phyloP scores from a whole-genome alignment of 2,329 filamentous ascomycete genomes.

The Cadophora sp. region DNA sequence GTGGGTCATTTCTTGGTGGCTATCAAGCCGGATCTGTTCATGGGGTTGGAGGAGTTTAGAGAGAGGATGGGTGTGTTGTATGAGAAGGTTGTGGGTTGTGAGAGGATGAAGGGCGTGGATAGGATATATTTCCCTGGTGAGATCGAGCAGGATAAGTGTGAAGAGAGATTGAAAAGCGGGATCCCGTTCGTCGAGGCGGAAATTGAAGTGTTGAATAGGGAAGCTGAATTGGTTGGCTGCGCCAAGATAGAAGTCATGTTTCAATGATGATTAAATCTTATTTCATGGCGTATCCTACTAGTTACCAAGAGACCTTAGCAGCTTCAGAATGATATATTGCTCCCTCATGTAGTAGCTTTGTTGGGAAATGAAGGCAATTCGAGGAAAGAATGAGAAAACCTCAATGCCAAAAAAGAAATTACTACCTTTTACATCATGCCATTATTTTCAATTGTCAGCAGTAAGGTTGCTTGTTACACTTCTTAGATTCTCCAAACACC shows the following conservation, averaged over 20 bases:
- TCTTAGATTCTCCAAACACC: too few relatives aligned
- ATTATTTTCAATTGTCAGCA: too few relatives aligned
- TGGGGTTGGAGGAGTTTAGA: constrained; percentile 73
- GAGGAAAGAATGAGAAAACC: too few relatives aligned
- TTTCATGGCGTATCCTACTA: too few relatives aligned
- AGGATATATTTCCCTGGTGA: constrained; percentile 68
- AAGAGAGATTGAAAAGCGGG: constrained; percentile 58
- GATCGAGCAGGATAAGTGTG: constrained; percentile 62
- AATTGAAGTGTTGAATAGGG: constrained; percentile 61
- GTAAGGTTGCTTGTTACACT: too few relatives aligned
- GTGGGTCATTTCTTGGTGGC: constrained; percentile 78
- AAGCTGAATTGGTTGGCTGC: constrained; percentile 55
- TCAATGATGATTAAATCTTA: not conserved
- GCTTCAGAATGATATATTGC: too few relatives aligned
- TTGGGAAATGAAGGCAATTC: too few relatives aligned
- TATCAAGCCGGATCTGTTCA: constrained; percentile 78
- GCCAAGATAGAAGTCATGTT: constrained; percentile 26
- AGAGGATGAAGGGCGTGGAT: constrained; percentile 62
- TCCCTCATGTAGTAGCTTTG: too few relatives aligned
- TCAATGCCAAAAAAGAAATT: too few relatives aligned
- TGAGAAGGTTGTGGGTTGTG: constrained; percentile 58
- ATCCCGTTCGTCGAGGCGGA: constrained; percentile 66
- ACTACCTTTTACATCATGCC: too few relatives aligned
- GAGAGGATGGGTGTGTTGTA: constrained; percentile 64
- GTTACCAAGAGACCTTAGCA: too few relatives aligned